A percentile compares a stretch with the other conserved stretches of the same genome.
Evolutionary conservation across 2,329 filamentous ascomycete species (phyloP).

Genomic region (Chalaropsis ovoidea): DNA sequence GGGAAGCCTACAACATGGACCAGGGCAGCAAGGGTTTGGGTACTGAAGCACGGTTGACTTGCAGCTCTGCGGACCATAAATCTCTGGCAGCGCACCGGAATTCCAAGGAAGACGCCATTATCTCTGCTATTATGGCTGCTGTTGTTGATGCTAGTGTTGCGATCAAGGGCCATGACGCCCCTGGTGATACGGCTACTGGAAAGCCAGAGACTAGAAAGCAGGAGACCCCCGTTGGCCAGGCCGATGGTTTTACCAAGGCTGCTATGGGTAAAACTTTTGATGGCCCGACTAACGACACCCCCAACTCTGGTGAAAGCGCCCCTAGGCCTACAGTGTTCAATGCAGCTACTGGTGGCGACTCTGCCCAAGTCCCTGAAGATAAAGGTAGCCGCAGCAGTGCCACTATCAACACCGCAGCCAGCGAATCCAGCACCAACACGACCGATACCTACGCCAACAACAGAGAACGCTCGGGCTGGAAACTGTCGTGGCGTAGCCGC

Average conservation of each 20-base stretch:
- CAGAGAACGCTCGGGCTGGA: not conserved
- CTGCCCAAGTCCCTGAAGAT: not conserved
- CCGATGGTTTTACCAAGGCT: not conserved
- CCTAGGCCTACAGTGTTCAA: too few species aligned
- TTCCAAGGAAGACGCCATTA: not conserved
- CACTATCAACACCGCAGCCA: not conserved
- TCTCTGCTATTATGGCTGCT: constrained; percentile 3
- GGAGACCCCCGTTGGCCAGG: not conserved
- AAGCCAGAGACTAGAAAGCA: not conserved
- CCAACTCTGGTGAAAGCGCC: not conserved
- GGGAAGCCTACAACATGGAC: constrained; percentile 4
- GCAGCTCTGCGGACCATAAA: not conserved
- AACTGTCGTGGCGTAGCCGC: constrained; percentile 11
- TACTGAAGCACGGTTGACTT: not conserved
- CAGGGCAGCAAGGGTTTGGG: not conserved
- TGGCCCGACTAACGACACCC: not conserved
- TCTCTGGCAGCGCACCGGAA: not conserved
- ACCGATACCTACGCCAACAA: not conserved
- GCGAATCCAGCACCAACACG: not conserved
- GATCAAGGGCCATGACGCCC: not conserved
- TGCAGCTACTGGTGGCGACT: not conserved
- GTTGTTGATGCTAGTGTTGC: not conserved
- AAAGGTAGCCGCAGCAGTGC: not conserved
- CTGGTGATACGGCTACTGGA: not conserved
- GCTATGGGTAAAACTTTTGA: not conserved